phyloP scores from a whole-genome alignment of 768 basidiomycete genomes.

The Suillus subaureus region DNA sequence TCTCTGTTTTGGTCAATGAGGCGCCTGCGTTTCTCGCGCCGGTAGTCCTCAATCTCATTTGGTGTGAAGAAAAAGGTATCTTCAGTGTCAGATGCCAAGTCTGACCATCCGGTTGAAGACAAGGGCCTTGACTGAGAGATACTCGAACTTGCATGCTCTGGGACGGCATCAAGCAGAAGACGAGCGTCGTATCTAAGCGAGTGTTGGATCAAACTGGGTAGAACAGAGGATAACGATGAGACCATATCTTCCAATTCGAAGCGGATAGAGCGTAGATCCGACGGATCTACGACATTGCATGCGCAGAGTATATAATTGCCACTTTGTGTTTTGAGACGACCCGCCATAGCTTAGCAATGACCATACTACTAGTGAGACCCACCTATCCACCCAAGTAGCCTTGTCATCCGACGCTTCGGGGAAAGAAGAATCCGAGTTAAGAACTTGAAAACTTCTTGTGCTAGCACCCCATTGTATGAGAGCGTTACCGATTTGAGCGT shows the following conservation, averaged over 20 bases:
- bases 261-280: constrained; percentile 9
- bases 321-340: not conserved
- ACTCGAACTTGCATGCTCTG: constrained; percentile 14
- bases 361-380: constrained; percentile 40
- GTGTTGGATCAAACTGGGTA: constrained; percentile 23
- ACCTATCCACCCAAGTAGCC: constrained; percentile 83
- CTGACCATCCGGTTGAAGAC: constrained; percentile 75
- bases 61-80: constrained; percentile 81
- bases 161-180: constrained; percentile 64
- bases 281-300: constrained; percentile 8
- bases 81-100: constrained; percentile 83
- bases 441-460: constrained; percentile 2
- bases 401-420: constrained; percentile 17
- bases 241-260: constrained; percentile 15
- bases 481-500: constrained; percentile 28
- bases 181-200: constrained; percentile 75
- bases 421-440: constrained; percentile 13
- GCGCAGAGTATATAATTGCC: constrained; percentile 1
- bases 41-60: constrained; percentile 66
- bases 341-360: not conserved
- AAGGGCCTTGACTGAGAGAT: constrained; percentile 19
- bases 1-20: constrained; percentile 61
- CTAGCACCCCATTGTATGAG: constrained; percentile 37
- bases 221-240: constrained; percentile 20
- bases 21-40: constrained; percentile 65